Conservation (phyloP, 73 alveolate genomes). For the Paramecium biaurelia region DNA sequence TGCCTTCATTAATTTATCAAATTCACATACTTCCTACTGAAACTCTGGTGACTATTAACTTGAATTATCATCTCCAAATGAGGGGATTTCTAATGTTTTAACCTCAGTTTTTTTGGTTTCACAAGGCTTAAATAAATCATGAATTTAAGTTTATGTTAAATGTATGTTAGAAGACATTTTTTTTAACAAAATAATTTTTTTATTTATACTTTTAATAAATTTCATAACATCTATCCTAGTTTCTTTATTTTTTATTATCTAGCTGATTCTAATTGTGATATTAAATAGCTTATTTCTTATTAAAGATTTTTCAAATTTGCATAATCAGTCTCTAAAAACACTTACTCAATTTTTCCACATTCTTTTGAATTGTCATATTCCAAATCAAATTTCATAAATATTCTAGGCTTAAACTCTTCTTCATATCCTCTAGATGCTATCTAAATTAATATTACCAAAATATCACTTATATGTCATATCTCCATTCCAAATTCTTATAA, state of each 20-base stretch:
- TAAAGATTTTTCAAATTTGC: not conserved
- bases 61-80: not conserved
- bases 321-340: slow-evolving; percentile 10
- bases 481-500: slow-evolving; percentile 45
- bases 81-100: not conserved
- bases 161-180: not conserved
- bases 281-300: not conserved
- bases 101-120: not conserved
- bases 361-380: not conserved
- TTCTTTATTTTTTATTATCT: slow-evolving; percentile 28
- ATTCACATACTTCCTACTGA: not conserved
- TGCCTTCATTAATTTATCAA: not conserved
- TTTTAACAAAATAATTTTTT: not conserved
- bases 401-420: slow-evolving; percentile 32
- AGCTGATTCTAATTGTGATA: slow-evolving; percentile 3
- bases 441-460: not conserved
- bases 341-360: slow-evolving; percentile 6
- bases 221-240: slow-evolving; percentile 37
- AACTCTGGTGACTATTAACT: not conserved
- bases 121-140: not conserved
- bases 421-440: slow-evolving; percentile 26
- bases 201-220: not conserved
- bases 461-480: slow-evolving; percentile 5
- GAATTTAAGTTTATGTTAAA: not conserved
- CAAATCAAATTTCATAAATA: slow-evolving; percentile 33